phyloP scores from a whole-genome alignment of 495 filamentous ascomycete species.

The Annulohypoxylon moriforme region DNA sequence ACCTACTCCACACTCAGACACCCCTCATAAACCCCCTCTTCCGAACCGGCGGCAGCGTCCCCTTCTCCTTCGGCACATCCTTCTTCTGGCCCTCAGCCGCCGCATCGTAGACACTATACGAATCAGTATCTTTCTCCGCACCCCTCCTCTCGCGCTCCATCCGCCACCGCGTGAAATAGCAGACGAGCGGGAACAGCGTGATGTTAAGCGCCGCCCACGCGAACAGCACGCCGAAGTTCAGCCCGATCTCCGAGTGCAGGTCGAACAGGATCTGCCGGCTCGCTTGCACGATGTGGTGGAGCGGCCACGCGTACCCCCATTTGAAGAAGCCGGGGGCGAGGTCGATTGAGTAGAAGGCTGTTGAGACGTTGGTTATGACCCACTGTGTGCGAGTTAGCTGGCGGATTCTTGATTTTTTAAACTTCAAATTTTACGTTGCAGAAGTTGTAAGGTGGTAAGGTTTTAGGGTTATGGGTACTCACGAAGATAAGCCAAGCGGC shows the following conservation, averaged over 20 bases:
- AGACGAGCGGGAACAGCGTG: conserved; percentile 69
- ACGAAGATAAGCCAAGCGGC: conserved; percentile 76
- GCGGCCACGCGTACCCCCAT: conserved; percentile 80
- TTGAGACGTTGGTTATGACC: conserved; percentile 77
- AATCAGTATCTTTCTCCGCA: conserved; percentile 38
- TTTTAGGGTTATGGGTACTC: conserved; percentile 13
- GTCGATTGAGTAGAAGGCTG: conserved; percentile 71
- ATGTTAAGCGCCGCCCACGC: conserved; percentile 69
- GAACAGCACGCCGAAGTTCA: conserved; percentile 73
- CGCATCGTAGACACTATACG: conserved; percentile 33
- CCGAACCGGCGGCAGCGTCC: conserved; percentile 28
- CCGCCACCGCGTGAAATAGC: conserved; percentile 70
- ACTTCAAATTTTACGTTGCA: neutral
- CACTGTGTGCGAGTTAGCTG: conserved; percentile 51
- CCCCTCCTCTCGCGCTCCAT: conserved; percentile 51
- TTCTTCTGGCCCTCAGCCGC: conserved; percentile 32
- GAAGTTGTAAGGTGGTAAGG: neutral
- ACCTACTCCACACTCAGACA: conserved; percentile 1
- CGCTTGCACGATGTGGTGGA: conserved; percentile 74
- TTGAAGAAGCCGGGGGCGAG: conserved; percentile 69
- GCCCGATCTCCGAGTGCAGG: conserved; percentile 68
- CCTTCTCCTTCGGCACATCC: conserved; percentile 41
- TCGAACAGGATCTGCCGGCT: conserved; percentile 72
- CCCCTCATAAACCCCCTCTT: conserved; percentile 45
- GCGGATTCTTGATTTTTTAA: neutral